Conservation (phyloP, 768 basidiomycete species). For the Suillus americanus region DNA sequence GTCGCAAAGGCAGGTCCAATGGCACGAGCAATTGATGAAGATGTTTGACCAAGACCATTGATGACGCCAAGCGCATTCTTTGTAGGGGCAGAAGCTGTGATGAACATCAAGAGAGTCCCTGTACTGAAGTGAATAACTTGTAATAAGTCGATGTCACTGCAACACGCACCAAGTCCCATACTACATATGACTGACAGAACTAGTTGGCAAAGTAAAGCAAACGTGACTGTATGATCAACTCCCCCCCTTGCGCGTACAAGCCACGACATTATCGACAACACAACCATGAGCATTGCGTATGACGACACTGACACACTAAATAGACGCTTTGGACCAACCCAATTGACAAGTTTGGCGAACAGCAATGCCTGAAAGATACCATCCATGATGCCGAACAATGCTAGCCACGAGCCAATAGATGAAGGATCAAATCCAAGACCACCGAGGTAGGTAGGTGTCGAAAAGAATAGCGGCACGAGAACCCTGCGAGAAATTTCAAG, state of each 20-base stretch:
- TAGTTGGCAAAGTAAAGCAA: slow-evolving; percentile 32
- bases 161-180: slow-evolving; percentile 40
- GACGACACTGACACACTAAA: slow-evolving; percentile 39
- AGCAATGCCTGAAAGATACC: slow-evolving; percentile 42
- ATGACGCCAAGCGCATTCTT: slow-evolving; percentile 54
- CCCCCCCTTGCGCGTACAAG: slow-evolving; percentile 33
- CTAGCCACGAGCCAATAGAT: slow-evolving; percentile 40
- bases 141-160: neutral
- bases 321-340: slow-evolving; percentile 41
- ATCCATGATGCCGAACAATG: slow-evolving; percentile 34
- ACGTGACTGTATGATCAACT: slow-evolving; percentile 37
- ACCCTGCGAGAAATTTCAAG: slow-evolving; percentile 39
- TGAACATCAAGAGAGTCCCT: slow-evolving; percentile 57
- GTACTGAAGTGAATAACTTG: slow-evolving; percentile 9
- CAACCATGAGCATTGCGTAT: slow-evolving; percentile 38
- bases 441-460: slow-evolving; percentile 42
- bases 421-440: slow-evolving; percentile 42
- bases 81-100: slow-evolving; percentile 53
- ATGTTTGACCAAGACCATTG: slow-evolving; percentile 55
- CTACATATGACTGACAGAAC: slow-evolving; percentile 34
- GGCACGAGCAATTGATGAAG: slow-evolving; percentile 44
- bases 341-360: slow-evolving; percentile 38
- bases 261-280: slow-evolving; percentile 47
- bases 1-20: slow-evolving; percentile 49
- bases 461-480: slow-evolving; percentile 47